Evolutionary conservation across 2,329 filamentous ascomycete species (phyloP).

Genomic region (Cryphonectria carpinicola): DNA sequence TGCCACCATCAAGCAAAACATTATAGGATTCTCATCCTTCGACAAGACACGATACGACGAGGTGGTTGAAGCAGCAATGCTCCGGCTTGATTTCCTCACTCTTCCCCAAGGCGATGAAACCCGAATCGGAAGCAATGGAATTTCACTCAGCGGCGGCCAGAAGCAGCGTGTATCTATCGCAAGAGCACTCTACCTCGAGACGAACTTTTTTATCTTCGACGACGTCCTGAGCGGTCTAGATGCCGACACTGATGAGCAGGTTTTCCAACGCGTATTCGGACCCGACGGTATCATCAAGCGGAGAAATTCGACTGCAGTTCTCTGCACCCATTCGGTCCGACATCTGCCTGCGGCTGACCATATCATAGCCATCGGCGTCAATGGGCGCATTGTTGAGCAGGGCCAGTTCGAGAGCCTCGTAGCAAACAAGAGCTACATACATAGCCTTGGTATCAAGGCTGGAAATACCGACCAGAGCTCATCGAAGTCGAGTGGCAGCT

Average conservation of each 20-base stretch:
- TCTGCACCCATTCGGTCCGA: slow-evolving; percentile 46
- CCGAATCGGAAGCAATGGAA: slow-evolving; percentile 41
- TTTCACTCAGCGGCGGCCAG: slow-evolving; percentile 43
- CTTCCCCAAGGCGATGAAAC: slow-evolving; percentile 42
- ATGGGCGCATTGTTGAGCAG: slow-evolving; percentile 49
- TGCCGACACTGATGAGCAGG: slow-evolving; percentile 44
- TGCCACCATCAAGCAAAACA: slow-evolving; percentile 22
- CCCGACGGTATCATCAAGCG: slow-evolving; percentile 37
- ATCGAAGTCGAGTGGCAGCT: neutral
- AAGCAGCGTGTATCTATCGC: slow-evolving; percentile 37
- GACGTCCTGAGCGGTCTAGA: slow-evolving; percentile 48
- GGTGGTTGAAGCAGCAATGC: slow-evolving; percentile 38
- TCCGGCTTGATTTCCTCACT: slow-evolving; percentile 36
- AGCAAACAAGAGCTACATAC: slow-evolving; percentile 43
- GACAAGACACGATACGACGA: slow-evolving; percentile 36
- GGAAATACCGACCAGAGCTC: neutral
- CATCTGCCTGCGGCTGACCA: slow-evolving; percentile 48
- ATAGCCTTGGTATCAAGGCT: slow-evolving; percentile 40
- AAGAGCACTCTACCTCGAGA: slow-evolving; percentile 32
- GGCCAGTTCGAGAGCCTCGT: slow-evolving; percentile 45
- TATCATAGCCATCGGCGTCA: slow-evolving; percentile 48
- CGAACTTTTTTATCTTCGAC: slow-evolving; percentile 41
- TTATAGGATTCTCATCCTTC: slow-evolving; percentile 22
- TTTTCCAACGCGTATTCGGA: slow-evolving; percentile 46
- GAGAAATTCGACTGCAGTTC: slow-evolving; percentile 35